Conservation (phyloP, 129 eudicot species). For the Lonicera japonica region DNA sequence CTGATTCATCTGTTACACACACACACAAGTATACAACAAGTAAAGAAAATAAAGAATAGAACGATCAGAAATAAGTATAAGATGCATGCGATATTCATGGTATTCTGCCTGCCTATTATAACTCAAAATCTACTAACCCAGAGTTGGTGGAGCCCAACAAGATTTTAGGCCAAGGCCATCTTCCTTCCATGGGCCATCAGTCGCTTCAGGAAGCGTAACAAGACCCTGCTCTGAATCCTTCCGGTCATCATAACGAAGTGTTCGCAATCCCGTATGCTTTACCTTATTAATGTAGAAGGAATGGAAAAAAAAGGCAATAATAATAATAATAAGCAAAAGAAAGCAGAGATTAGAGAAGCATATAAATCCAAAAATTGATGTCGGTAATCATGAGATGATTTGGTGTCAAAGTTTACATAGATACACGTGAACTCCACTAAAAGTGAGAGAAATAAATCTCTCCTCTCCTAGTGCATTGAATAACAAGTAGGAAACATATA, state of each 20-base stretch:
- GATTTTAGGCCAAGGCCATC: conserved; percentile 52
- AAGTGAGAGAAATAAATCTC: background rate
- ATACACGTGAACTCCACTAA: background rate
- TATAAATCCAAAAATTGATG: conserved; percentile 3
- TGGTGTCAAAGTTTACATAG: background rate
- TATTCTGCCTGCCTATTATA: background rate
- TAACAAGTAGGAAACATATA: background rate
- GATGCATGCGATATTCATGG: background rate
- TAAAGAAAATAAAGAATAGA: conserved; percentile 2
- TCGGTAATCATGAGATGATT: background rate
- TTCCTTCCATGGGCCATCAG: conserved; percentile 52
- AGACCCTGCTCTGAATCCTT: conserved; percentile 38
- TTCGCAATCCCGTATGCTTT: conserved; percentile 23
- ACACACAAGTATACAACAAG: background rate
- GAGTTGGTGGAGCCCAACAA: conserved; percentile 72
- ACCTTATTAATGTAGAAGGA: conserved; percentile 22
- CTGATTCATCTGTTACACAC: conserved; percentile 44
- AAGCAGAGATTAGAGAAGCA: background rate
- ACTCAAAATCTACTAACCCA: conserved; percentile 30
- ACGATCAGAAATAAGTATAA: background rate
- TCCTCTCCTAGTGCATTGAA: background rate
- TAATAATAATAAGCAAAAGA: conserved; percentile 2
- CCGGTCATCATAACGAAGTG: conserved; percentile 30
- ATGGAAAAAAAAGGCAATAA: background rate
- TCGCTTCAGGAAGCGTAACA: conserved; percentile 25